Base-by-base conservation (phyloP, 169 alveolate species). In the Cryptosporidium tyzzeri region DNA sequence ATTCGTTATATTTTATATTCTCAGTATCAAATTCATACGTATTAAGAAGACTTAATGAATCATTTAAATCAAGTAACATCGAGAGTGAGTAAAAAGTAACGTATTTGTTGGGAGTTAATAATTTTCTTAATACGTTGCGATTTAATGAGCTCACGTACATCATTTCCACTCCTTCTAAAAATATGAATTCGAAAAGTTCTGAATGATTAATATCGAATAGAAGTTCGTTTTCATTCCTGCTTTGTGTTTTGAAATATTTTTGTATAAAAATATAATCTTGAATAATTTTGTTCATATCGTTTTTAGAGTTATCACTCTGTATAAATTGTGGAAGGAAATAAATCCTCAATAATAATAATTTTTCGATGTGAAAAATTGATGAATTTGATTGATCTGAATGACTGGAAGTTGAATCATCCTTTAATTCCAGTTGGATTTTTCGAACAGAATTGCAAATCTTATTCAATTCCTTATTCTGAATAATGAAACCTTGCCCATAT, bases 121-220 rank as follows among this genome's bases (percentile, higher is more conserved):
- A 62, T 44, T 65, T 41, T 12, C 44, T 59, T 26, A 44, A 23
- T 44, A 31, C n/a, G 1, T 33, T 16, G 14, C 16, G 61, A 9
- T 29, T 39, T 0, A 31, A 14, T 14, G 35, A 37, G 35, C 37
- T 62, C 3, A 59, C 2, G 12, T 41, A n/a, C 26, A 80, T n/a
- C 31, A 41, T 80, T 80, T 80, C 89, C 23, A 80, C 45, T 26
- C 74, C 75, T n/a, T 31, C 39, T 14, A 21, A 62, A 31, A 80
- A 80, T 0, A 80, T 45, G 33, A 37, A 44, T 26, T 80, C 68
- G 21, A 80, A 59, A 12, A 80, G 12, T n/a, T 80, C 70, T 31
- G 71, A 73, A 51, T 53, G 51, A 39, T 55, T 73, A 31, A 12
- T 10, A 2, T 51, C 71, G 31, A 73, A 35, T 73, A 55, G 9